These are phyloP conservation scores for Nakazawaea peltata DNA, from an alignment of 805 yeast genomes.

Conservation along the genomic window DNA sequence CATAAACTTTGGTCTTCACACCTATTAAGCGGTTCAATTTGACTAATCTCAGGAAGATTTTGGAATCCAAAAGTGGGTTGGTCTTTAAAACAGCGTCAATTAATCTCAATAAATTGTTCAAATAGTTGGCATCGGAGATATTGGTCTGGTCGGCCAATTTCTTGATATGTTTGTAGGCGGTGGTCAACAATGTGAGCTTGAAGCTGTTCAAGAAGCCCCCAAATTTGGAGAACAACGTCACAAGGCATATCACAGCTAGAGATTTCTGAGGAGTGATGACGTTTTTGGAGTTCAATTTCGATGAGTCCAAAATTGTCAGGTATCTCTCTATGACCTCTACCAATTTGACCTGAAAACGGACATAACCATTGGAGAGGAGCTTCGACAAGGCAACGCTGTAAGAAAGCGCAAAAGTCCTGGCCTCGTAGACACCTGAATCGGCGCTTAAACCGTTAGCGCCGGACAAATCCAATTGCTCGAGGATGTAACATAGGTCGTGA, in stretches of 20 bases:
- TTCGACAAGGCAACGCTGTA: slow-evolving; percentile 14
- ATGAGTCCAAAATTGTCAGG: slow-evolving; percentile 1
- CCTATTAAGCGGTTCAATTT: slow-evolving; percentile 20
- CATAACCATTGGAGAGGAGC: slow-evolving; percentile 23
- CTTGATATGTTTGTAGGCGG: slow-evolving; percentile 22
- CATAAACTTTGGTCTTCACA: slow-evolving; percentile 10
- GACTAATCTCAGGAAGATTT: slow-evolving; percentile 20
- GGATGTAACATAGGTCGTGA: slow-evolving; percentile 8
- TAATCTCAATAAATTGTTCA: slow-evolving; percentile 21
- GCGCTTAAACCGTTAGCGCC: slow-evolving; percentile 14
- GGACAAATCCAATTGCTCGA: slow-evolving; percentile 14
- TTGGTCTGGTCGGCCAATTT: slow-evolving; percentile 25
- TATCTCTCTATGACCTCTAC: slow-evolving; percentile 16
- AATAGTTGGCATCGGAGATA: slow-evolving; percentile 22
- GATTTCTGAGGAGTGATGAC: slow-evolving; percentile 22
- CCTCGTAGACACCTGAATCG: no score
- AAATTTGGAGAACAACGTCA: slow-evolving; percentile 21
- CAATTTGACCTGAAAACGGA: slow-evolving; percentile 22
- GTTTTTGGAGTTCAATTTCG: slow-evolving; percentile 13
- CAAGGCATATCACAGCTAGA: slow-evolving; percentile 19
- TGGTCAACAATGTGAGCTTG: slow-evolving; percentile 19
- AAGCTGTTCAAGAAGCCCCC: slow-evolving; percentile 25
- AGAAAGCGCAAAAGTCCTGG: no score
- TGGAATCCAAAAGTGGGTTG: slow-evolving; percentile 22
- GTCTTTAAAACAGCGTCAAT: slow-evolving; percentile 20